Evolutionary conservation across 139 green algal genomes (phyloP), one percentile per base, ranked within the genome.

Genomic region (Diplosphaera chodatii): DNA sequence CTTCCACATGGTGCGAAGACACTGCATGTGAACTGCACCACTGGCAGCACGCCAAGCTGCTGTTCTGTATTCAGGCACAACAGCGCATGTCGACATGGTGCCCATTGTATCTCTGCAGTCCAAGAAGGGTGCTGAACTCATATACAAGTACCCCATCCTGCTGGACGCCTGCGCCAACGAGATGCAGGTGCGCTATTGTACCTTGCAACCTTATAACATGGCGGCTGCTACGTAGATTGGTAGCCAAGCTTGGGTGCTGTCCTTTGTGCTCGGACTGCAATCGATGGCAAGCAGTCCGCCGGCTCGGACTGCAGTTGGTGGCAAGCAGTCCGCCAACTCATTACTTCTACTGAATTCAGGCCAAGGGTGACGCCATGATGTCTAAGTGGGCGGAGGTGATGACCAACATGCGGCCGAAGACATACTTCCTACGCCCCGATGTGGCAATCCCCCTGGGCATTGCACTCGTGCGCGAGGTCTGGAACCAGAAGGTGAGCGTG

Each of bases 341-440:
- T 22, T 32, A 27, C 31, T 22, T 69, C 16, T 32, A 6, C 22
- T 13, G 3, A 25, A 5, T 25, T 10, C 48, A 59, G 48, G 70
- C 75, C 15, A 68, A 85, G 77, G 91, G 91, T 3, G 91, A 96
- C 77, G 33, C 70, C 20, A 91, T 96, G 79, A 94, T 95, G 89
- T 63, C 76, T 31, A 88, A 87, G 77, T 95, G 91, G 91, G 91
- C 91, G 6, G 91, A 97, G 85, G 74, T 84, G 56, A 95, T 95
- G 87, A 97, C 91, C 63, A 87, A 83, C 87, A 96, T 97, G 88
- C 83, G 77, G 33, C 91, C 91, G 69, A 97, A 97, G 86, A 92
- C 88, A 33, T 95, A 96, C 81, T 96, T 97, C 82, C 84, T 97
- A 68, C 80, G 86, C 27, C 90, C 91, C n/a, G 80, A 95, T 63